Conservation (phyloP, 1,284 basidiomycete species). For the Rhodofomes roseus region DNA sequence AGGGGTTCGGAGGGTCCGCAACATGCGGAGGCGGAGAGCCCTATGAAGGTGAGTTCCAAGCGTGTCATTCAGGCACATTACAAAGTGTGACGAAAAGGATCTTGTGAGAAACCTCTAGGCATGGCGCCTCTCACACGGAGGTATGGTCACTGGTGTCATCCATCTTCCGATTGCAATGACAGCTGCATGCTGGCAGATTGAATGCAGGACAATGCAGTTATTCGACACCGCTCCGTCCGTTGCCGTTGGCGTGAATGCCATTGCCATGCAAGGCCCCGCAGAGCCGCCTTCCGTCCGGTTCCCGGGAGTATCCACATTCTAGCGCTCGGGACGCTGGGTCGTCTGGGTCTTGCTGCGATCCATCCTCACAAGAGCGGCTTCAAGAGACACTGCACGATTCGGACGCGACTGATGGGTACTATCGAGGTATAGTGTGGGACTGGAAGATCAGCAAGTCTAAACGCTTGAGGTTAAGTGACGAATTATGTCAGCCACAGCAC, state of each 20-base stretch:
- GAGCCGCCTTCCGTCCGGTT: neutral
- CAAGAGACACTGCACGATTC: neutral
- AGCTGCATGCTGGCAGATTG: neutral
- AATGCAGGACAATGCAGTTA: neutral
- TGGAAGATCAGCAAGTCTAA: neutral
- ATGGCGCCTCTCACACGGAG: neutral
- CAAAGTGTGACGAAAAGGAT: neutral
- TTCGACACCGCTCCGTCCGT: neutral
- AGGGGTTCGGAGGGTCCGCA: too few species aligned
- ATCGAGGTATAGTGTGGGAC: neutral
- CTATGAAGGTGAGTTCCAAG: neutral
- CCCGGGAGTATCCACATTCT: neutral
- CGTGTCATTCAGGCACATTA: conserved; percentile 1
- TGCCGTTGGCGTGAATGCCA: neutral
- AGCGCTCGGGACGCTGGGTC: neutral
- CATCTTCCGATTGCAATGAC: neutral
- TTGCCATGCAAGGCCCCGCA: neutral
- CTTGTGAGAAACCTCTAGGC: neutral
- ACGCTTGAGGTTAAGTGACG: conserved; percentile 8
- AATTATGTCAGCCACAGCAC: conserved; percentile 3
- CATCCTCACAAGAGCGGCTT: neutral
- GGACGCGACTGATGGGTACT: neutral
- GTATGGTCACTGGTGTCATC: neutral
- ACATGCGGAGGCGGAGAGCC: neutral
- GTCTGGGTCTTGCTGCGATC: neutral